These are phyloP conservation scores for Aspergillus sp. DNA, from an alignment of 2,329 filamentous ascomycete species.

Conservation along the genomic window DNA sequence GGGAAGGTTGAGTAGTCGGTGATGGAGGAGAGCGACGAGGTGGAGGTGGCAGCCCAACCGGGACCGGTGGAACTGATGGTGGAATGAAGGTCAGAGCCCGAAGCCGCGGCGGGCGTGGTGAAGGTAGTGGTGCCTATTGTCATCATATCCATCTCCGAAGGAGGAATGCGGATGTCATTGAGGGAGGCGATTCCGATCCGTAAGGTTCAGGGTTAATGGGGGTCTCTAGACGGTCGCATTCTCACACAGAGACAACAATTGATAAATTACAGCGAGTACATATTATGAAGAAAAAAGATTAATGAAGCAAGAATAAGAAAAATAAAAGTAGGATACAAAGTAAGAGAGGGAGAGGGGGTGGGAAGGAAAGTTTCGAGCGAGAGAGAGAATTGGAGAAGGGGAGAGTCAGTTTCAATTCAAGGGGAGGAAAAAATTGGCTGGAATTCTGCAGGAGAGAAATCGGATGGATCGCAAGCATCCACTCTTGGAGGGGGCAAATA, in stretches of 20 bases:
- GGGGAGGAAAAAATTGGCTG: no score
- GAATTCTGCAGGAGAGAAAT: no score
- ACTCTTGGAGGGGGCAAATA: no score
- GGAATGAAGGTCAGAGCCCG: constrained; percentile 30
- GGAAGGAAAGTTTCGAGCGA: background rate
- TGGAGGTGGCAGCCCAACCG: constrained; percentile 27
- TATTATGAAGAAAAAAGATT: background rate
- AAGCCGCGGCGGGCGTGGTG: constrained; percentile 17
- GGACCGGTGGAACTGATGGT: constrained; percentile 25
- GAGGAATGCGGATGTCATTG: no score
- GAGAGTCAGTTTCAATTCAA: background rate
- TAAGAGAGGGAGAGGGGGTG: background rate
- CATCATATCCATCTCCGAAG: constrained; percentile 26
- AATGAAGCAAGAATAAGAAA: background rate
- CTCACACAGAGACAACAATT: constrained; percentile 12
- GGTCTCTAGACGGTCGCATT: constrained; percentile 20
- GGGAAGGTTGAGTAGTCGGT: constrained; percentile 46
- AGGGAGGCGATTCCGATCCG: no score
- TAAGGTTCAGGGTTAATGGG: constrained; percentile 6
- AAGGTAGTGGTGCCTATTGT: constrained; percentile 22
- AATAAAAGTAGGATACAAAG: background rate
- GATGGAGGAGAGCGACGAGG: constrained; percentile 30
- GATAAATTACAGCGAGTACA: background rate
- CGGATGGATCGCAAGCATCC: no score
- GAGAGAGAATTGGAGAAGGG: background rate